phyloP scores from a whole-genome alignment of 2,329 filamentous ascomycete species.

The Stachybotrys echinatus region DNA sequence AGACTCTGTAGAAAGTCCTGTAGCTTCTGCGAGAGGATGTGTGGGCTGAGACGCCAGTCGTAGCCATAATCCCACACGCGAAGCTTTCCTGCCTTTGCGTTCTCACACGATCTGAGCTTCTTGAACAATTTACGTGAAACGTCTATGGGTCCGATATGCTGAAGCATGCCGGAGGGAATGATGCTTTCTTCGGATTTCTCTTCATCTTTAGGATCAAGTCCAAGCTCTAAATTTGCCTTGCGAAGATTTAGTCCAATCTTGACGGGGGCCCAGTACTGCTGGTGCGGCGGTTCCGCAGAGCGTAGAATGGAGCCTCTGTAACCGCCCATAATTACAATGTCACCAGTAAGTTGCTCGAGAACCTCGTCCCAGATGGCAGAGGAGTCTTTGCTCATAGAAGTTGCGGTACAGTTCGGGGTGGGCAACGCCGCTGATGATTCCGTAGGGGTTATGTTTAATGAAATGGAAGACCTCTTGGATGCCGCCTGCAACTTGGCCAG shows the following conservation, averaged over 20 bases:
- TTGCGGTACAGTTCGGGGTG: constrained; percentile 12
- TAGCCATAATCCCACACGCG: constrained; percentile 89
- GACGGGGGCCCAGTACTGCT: constrained; percentile 91
- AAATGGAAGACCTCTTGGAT: constrained; percentile 23
- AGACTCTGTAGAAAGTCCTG: constrained; percentile 67
- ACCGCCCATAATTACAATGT: constrained; percentile 83
- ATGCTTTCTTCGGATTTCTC: constrained; percentile 78
- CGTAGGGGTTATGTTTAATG: constrained; percentile 21
- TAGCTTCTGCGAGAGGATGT: constrained; percentile 67
- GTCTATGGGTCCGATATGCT: constrained; percentile 86
- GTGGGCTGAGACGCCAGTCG: constrained; percentile 86
- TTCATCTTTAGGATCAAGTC: constrained; percentile 75
- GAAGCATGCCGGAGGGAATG: constrained; percentile 81
- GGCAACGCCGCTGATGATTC: constrained; percentile 18
- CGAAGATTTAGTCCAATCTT: constrained; percentile 89
- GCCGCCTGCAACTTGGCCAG: constrained; percentile 46
- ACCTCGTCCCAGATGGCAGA: constrained; percentile 42
- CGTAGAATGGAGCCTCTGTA: constrained; percentile 88
- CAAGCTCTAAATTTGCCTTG: constrained; percentile 87
- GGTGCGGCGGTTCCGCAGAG: constrained; percentile 72
- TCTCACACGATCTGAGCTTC: constrained; percentile 67
- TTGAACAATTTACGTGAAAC: constrained; percentile 80
- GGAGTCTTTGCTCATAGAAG: constrained; percentile 10
- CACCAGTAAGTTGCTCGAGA: constrained; percentile 69
- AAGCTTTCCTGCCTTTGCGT: constrained; percentile 64